These are phyloP conservation scores for Phialemoniopsis sp. DNA, from an alignment of 2,329 filamentous ascomycete genomes.

Conservation along the genomic window DNA sequence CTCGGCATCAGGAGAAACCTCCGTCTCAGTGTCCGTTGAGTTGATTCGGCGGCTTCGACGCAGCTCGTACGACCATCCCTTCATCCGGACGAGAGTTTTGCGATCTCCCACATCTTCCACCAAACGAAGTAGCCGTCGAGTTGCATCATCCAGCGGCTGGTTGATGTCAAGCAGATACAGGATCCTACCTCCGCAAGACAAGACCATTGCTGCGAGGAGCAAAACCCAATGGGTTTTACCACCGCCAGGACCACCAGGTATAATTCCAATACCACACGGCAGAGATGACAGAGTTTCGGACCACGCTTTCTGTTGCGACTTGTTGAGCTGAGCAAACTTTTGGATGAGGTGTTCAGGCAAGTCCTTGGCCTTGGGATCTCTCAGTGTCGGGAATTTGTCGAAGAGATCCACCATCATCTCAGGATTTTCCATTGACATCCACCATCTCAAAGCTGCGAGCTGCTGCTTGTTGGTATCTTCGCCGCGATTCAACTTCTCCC, in stretches of 20 bases:
- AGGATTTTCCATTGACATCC: constrained; percentile 13
- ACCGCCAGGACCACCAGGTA: constrained; percentile 41
- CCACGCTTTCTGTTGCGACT: constrained; percentile 31
- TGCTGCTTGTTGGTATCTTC: constrained; percentile 6
- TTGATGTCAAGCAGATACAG: constrained; percentile 44
- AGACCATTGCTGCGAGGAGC: constrained; percentile 31
- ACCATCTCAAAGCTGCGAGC: constrained; percentile 12
- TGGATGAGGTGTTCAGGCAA: constrained; percentile 10
- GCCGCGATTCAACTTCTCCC: constrained; percentile 4
- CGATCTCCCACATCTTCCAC: constrained; percentile 27
- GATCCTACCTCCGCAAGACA: constrained; percentile 24
- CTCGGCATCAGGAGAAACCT: not conserved
- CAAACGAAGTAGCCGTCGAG: constrained; percentile 32
- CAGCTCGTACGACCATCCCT: constrained; percentile 33
- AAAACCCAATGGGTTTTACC: constrained; percentile 45
- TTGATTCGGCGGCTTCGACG: constrained; percentile 1
- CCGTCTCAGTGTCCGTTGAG: not conserved
- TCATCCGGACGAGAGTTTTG: constrained; percentile 31
- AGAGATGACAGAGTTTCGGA: constrained; percentile 27
- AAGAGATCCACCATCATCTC: constrained; percentile 12
- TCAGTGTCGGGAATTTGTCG: constrained; percentile 14
- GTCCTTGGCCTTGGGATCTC: constrained; percentile 3
- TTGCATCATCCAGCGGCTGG: constrained; percentile 39
- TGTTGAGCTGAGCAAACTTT: constrained; percentile 26
- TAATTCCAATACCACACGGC: constrained; percentile 36